Percentiles rank a stretch among this genome's conserved stretches.
phyloP scores from a whole-genome alignment of 2,329 filamentous ascomycete species.

The Trichoderma sp. region DNA sequence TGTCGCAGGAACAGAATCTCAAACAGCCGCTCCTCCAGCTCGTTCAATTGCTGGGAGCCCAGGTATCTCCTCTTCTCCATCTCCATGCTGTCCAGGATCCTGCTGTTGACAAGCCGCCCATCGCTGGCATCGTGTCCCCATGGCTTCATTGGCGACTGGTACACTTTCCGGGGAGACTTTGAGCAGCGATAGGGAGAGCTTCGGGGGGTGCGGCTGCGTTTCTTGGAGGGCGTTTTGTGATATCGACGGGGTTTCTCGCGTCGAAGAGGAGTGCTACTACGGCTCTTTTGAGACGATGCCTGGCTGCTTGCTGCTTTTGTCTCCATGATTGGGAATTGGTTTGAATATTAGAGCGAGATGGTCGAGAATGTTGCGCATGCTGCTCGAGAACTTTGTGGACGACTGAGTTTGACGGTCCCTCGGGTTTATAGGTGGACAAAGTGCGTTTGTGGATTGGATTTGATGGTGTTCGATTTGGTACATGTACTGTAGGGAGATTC shows the following conservation, averaged over 20 bases:
- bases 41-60: constrained; percentile 48
- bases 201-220: not conserved
- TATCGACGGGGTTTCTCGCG: not conserved
- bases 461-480: too few relatives aligned
- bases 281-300: not conserved
- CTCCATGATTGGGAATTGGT: not conserved
- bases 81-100: constrained; percentile 38
- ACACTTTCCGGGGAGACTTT: not conserved
- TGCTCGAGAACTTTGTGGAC: not conserved
- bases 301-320: not conserved
- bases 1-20: constrained; percentile 42
- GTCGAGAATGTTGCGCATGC: not conserved
- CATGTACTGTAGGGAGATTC: not conserved
- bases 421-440: not conserved
- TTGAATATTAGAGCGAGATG: not conserved
- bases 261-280: not conserved
- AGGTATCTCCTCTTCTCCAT: constrained; percentile 42
- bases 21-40: constrained; percentile 46
- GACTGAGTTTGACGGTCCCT: not conserved
- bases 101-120: not conserved
- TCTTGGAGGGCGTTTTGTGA: not conserved
- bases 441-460: not conserved
- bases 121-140: not conserved
- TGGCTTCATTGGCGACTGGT: not conserved
- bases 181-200: not conserved